Evolutionary conservation across 495 filamentous ascomycete species (phyloP).

Genomic region (Halenospora varia): DNA sequence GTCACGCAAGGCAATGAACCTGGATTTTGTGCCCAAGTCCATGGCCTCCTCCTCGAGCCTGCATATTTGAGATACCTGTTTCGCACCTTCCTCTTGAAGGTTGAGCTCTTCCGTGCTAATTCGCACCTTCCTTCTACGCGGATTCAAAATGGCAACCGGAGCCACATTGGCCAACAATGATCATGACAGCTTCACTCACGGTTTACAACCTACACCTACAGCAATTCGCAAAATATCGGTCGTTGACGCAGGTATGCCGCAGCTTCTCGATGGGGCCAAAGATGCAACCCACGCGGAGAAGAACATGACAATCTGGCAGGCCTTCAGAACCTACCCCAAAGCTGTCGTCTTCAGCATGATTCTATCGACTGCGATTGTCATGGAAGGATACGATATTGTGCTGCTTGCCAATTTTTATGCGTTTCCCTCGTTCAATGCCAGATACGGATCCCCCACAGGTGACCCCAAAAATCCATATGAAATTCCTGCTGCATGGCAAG

Average conservation of each 20-base stretch:
- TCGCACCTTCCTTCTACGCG: too few relatives aligned
- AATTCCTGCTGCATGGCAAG: constrained; percentile 44
- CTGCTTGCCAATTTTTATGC: constrained; percentile 55
- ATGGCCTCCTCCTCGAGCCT: too few relatives aligned
- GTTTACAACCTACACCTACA: constrained; percentile 9
- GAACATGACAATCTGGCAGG: constrained; percentile 45
- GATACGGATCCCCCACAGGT: constrained; percentile 46
- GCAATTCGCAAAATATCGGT: constrained; percentile 19
- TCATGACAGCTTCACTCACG: not conserved
- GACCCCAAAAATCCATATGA: constrained; percentile 39
- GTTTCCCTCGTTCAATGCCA: constrained; percentile 55
- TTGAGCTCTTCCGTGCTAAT: too few relatives aligned
- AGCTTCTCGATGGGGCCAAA: constrained; percentile 16
- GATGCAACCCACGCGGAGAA: constrained; percentile 41
- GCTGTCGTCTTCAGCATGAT: constrained; percentile 45
- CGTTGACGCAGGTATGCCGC: constrained; percentile 4
- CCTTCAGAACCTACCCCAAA: constrained; percentile 13
- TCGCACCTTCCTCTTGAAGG: too few relatives aligned
- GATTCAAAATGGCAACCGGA: too few relatives aligned
- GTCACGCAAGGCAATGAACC: not conserved
- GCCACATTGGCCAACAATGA: not conserved
- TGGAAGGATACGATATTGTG: constrained; percentile 60
- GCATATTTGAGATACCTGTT: too few relatives aligned
- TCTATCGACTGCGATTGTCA: constrained; percentile 55
- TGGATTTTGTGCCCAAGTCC: not conserved